These are phyloP conservation scores for Moricandia moricandioides DNA, from an alignment of 345 rosid species.

Conservation along the genomic window DNA sequence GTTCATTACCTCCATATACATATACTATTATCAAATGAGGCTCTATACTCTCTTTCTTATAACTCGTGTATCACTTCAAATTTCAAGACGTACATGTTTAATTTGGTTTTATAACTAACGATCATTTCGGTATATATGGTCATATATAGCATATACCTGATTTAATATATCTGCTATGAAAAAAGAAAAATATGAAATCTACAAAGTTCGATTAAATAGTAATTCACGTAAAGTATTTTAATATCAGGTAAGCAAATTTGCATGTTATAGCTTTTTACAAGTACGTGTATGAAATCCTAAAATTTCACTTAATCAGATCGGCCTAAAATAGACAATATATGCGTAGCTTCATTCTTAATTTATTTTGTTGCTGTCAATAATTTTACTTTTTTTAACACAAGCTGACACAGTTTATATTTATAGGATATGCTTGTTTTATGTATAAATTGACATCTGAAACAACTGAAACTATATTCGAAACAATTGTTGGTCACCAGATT, in stretches of 20 bases:
- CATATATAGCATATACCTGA: constrained; percentile 17
- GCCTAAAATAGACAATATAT: background rate
- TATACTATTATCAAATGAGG: background rate
- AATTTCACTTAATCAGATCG: background rate
- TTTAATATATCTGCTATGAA: constrained; percentile 12
- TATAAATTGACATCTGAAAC: background rate
- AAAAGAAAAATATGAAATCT: background rate
- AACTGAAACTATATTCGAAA: background rate
- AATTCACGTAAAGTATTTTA: background rate
- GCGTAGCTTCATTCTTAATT: background rate
- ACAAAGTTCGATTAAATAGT: background rate
- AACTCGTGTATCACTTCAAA: constrained; percentile 21
- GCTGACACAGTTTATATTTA: background rate
- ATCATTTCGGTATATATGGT: constrained; percentile 18
- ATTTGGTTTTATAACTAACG: constrained; percentile 24
- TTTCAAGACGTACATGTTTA: constrained; percentile 23
- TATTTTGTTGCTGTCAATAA: background rate
- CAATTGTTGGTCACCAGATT: background rate
- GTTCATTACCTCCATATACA: constrained; percentile 18
- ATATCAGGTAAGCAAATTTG: background rate
- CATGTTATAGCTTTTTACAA: background rate
- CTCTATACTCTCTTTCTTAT: background rate
- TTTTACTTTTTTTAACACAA: background rate
- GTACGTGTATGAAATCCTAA: background rate
- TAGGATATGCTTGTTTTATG: background rate